Percentiles rank a stretch among this genome's conserved stretches.
Evolutionary conservation across 2,329 filamentous ascomycete species (phyloP).

Genomic region (Knoxdaviesia capensis): DNA sequence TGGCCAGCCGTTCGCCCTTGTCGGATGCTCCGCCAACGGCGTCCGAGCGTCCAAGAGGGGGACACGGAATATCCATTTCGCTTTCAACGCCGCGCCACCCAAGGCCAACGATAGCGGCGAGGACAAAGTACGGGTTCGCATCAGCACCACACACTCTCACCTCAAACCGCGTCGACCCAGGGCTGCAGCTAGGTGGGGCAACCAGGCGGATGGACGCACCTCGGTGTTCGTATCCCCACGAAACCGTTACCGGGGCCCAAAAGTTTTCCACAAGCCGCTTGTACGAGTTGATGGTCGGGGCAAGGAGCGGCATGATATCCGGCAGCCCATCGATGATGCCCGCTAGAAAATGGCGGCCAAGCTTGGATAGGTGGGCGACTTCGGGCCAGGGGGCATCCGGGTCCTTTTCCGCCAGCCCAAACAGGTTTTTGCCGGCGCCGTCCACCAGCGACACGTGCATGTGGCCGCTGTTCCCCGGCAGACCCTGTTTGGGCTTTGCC

Average conservation of each 20-base stretch:
- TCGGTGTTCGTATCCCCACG: constrained; percentile 90
- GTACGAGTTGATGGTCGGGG: constrained; percentile 93
- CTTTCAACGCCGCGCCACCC: constrained; percentile 87
- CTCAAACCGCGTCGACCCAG: constrained; percentile 79
- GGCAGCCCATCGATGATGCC: constrained; percentile 76
- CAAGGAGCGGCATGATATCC: constrained; percentile 87
- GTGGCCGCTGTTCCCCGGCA: constrained; percentile 90
- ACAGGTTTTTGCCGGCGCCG: constrained; percentile 61
- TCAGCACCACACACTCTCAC: constrained; percentile 89
- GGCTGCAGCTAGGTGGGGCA: constrained; percentile 64
- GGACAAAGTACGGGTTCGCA: constrained; percentile 70
- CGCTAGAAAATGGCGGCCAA: constrained; percentile 83
- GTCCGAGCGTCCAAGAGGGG: constrained; percentile 70
- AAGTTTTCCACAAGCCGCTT: constrained; percentile 97
- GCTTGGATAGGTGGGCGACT: constrained; percentile 60
- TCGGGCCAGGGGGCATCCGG: constrained; percentile 53
- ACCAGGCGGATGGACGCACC: constrained; percentile 83
- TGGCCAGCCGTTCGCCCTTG: constrained; percentile 59
- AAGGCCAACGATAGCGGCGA: constrained; percentile 68
- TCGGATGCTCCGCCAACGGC: constrained; percentile 57
- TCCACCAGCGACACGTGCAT: constrained; percentile 86
- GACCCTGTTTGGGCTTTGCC: constrained; percentile 81
- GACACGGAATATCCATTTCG: constrained; percentile 64
- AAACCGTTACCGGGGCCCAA: constrained; percentile 95
- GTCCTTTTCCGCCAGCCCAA: constrained; percentile 55